A percentile compares a stretch with the other conserved stretches of the same genome.
These are phyloP conservation scores for Takashimella koratensis DNA, from an alignment of 1,284 basidiomycete genomes.

Conservation along the genomic window DNA sequence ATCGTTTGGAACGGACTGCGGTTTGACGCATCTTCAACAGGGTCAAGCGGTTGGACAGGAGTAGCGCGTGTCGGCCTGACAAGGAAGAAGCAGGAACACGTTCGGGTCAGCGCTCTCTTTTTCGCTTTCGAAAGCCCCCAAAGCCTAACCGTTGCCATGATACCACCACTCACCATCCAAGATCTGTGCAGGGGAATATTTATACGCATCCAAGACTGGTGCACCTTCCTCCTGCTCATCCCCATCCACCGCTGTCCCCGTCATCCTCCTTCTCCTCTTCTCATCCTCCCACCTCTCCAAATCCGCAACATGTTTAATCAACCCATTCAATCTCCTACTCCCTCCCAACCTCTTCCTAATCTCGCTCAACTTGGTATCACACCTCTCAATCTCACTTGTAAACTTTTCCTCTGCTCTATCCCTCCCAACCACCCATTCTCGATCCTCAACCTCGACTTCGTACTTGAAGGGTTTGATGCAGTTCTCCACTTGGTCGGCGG, in stretches of 20 bases:
- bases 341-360: constrained; percentile 85
- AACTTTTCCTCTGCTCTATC: constrained; percentile 71
- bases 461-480: constrained; percentile 99
- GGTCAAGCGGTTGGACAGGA: constrained; percentile 74
- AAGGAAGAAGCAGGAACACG: constrained; percentile 5
- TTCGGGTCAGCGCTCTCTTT: neutral
- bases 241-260: constrained; percentile 30
- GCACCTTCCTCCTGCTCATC: constrained; percentile 52
- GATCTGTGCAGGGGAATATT: constrained; percentile 84
- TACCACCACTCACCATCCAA: constrained; percentile 75
- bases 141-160: neutral
- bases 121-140: constrained; percentile 1
- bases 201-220: constrained; percentile 64
- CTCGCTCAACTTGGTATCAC: constrained; percentile 78
- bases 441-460: constrained; percentile 72
- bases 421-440: constrained; percentile 88
- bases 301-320: constrained; percentile 77
- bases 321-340: constrained; percentile 66
- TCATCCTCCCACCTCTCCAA: constrained; percentile 79
- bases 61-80: constrained; percentile 82
- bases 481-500: constrained; percentile 98
- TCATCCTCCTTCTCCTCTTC: constrained; percentile 49
- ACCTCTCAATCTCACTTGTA: constrained; percentile 77
- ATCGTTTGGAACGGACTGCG: constrained; percentile 82
- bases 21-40: constrained; percentile 80